Percentiles rank a stretch among this genome's conserved stretches.
phyloP scores from a whole-genome alignment of 305 asterid species.

The Rubia tinctorum region DNA sequence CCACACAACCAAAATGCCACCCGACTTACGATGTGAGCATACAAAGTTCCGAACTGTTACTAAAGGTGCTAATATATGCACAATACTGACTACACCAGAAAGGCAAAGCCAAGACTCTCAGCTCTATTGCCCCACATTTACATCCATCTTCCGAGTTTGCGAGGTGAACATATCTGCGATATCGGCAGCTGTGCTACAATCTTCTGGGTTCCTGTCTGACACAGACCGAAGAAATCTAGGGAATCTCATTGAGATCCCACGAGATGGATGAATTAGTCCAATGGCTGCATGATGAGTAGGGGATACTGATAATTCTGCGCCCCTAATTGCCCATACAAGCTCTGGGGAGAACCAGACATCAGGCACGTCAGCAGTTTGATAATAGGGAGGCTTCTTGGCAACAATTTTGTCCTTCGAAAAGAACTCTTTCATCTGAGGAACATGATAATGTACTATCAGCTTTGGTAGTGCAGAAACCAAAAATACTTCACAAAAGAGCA shows the following conservation, averaged over 20 bases:
- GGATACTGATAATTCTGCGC: slow-evolving; percentile 76
- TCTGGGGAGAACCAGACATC: slow-evolving; percentile 84
- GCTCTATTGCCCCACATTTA: slow-evolving; percentile 21
- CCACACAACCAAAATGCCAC: background rate
- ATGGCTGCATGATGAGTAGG: slow-evolving; percentile 87
- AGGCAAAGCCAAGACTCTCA: background rate
- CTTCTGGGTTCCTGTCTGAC: slow-evolving; percentile 73
- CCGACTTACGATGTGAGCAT: background rate
- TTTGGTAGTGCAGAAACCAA: background rate
- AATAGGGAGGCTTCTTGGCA: slow-evolving; percentile 59
- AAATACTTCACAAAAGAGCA: background rate
- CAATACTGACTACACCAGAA: background rate
- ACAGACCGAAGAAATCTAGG: slow-evolving; percentile 60
- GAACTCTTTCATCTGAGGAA: slow-evolving; percentile 71
- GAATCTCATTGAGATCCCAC: slow-evolving; percentile 82
- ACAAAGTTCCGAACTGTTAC: background rate
- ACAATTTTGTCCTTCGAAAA: slow-evolving; percentile 55
- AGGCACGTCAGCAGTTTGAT: slow-evolving; percentile 71
- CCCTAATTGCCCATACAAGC: slow-evolving; percentile 81
- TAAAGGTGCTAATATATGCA: slow-evolving; percentile 3
- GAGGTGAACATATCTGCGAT: slow-evolving; percentile 67
- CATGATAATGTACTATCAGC: slow-evolving; percentile 12
- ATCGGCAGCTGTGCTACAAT: slow-evolving; percentile 69
- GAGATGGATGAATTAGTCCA: slow-evolving; percentile 72
- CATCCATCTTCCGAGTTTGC: slow-evolving; percentile 79